Percentiles rank a stretch among this genome's conserved stretches.
These are phyloP conservation scores for Fraxinus angustifolia DNA, from an alignment of 305 asterid genomes.

Conservation along the genomic window DNA sequence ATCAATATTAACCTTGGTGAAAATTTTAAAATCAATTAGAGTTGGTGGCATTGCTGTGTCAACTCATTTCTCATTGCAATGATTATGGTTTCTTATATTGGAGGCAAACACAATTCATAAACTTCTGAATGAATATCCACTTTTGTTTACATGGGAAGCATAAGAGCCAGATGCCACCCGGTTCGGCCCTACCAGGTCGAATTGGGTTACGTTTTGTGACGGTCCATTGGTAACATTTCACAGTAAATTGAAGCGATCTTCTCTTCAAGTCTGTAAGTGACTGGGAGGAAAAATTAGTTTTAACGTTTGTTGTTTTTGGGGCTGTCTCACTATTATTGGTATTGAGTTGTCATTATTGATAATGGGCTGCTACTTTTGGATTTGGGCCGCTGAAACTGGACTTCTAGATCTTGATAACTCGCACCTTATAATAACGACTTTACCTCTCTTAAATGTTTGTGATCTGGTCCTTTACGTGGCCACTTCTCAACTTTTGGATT, in stretches of 20 bases:
- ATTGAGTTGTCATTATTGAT: too few species aligned
- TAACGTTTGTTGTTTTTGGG: too few species aligned
- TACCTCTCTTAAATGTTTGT: too few species aligned
- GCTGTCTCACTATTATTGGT: too few species aligned
- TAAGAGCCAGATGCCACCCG: conserved; percentile 23
- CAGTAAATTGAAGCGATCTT: not conserved
- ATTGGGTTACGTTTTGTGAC: not conserved
- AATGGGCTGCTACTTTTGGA: too few species aligned
- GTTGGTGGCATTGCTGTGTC: conserved; percentile 23
- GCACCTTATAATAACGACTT: too few species aligned
- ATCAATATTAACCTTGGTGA: conserved; percentile 2
- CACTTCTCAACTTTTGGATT: too few species aligned
- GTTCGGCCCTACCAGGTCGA: conserved; percentile 8
- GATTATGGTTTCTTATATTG: conserved; percentile 26
- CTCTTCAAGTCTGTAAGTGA: not conserved
- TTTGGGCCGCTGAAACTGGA: too few species aligned
- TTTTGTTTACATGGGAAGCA: conserved; percentile 26
- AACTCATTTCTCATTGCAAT: conserved; percentile 30
- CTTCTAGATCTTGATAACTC: too few species aligned
- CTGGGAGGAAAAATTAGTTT: too few species aligned
- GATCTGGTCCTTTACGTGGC: too few species aligned
- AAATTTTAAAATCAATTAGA: conserved; percentile 9
- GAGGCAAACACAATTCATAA: conserved; percentile 23
- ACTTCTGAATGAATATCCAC: conserved; percentile 18
- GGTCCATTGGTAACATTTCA: not conserved